Evolutionary conservation across 2,329 filamentous ascomycete species (phyloP).

Genomic region (Aspergillus novoparasiticus): DNA sequence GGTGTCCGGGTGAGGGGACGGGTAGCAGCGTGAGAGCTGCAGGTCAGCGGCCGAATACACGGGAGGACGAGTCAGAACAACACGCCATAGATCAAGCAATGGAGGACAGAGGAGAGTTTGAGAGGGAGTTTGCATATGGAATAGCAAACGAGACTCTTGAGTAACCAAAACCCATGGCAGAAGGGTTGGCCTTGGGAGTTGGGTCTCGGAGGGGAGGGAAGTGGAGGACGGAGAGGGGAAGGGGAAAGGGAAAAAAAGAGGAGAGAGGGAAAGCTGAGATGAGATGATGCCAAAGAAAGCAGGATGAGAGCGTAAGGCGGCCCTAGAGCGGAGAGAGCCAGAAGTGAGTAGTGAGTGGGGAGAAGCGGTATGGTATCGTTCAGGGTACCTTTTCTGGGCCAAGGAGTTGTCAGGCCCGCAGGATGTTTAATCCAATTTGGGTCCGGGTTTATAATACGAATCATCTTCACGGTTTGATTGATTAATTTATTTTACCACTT

Average conservation of each 20-base stretch:
- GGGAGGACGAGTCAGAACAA: conserved; percentile 30
- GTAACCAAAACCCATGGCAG: conserved; percentile 25
- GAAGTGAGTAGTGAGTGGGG: conserved; percentile 20
- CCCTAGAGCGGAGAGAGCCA: conserved; percentile 23
- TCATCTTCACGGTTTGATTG: conserved; percentile 6
- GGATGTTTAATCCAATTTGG: conserved; percentile 12
- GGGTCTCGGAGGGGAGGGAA: conserved; percentile 23
- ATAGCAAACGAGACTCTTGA: conserved; percentile 18
- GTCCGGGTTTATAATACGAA: conserved; percentile 8
- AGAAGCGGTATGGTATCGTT: conserved; percentile 23
- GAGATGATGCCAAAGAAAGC: conserved; percentile 30
- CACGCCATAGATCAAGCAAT: conserved; percentile 37
- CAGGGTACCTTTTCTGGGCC: conserved; percentile 23
- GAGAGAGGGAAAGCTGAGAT: conserved; percentile 21
- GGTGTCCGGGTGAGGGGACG: conserved; percentile 28
- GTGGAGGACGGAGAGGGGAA: conserved; percentile 21
- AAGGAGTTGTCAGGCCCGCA: conserved; percentile 17
- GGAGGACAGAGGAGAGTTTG: conserved; percentile 14
- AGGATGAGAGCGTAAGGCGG: conserved; percentile 25
- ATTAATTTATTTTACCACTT: conserved; percentile 8
- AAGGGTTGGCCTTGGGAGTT: conserved; percentile 13
- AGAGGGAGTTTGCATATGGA: conserved; percentile 21
- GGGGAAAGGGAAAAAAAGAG: conserved; percentile 6
- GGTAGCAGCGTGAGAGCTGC: conserved; percentile 41
- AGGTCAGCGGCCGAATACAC: conserved; percentile 42